Conservation (phyloP, 108 stramenopile species). For the Skeletonema menzelii region DNA sequence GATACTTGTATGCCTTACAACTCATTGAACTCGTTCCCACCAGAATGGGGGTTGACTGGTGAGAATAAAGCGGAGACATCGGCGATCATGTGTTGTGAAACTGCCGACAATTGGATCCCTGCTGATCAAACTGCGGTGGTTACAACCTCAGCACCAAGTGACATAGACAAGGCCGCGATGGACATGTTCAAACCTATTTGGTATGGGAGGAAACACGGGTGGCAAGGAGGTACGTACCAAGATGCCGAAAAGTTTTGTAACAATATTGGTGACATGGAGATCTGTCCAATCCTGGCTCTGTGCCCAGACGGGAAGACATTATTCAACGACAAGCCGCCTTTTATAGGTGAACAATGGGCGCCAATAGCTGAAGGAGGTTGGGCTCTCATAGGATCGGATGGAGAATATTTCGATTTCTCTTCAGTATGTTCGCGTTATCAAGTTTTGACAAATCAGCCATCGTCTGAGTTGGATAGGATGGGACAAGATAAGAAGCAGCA, state of each 20-base stretch:
- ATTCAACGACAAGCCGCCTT: constrained; percentile 10
- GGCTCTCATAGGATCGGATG: constrained; percentile 16
- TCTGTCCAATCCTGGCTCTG: constrained; percentile 26
- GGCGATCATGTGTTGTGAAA: constrained; percentile 26
- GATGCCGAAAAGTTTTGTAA: constrained; percentile 30
- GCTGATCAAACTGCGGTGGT: neutral
- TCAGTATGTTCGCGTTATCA: neutral
- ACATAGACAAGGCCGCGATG: constrained; percentile 8
- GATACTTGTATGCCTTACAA: constrained; percentile 35
- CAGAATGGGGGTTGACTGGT: constrained; percentile 27
- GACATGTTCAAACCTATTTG: constrained; percentile 25
- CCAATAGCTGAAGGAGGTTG: constrained; percentile 17
- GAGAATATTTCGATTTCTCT: too few relatives aligned
- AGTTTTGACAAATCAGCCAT: neutral
- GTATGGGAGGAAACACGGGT: constrained; percentile 28
- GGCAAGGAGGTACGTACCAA: constrained; percentile 17
- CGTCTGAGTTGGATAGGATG: constrained; percentile 1
- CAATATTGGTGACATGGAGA: constrained; percentile 10
- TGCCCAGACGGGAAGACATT: constrained; percentile 23
- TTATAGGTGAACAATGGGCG: constrained; percentile 34
- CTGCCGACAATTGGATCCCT: constrained; percentile 1
- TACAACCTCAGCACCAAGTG: neutral
- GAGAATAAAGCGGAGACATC: constrained; percentile 6
- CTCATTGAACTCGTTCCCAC: constrained; percentile 20
- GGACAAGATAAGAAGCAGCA: constrained; percentile 25